Conservation (phyloP, 2,329 filamentous ascomycete genomes). For the Helotiales sp. region DNA sequence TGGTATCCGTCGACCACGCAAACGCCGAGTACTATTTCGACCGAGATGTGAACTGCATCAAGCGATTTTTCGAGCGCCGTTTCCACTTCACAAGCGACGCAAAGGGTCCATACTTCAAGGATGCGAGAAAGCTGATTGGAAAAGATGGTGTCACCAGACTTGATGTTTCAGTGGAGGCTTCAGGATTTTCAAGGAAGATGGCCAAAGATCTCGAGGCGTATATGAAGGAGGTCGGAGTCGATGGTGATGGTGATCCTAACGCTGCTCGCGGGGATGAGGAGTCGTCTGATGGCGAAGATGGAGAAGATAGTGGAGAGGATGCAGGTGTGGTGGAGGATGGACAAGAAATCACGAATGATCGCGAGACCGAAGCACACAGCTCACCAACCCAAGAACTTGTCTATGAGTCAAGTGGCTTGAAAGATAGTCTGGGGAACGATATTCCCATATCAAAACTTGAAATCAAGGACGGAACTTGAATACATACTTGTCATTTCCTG, state of each 20-base stretch:
- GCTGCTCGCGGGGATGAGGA: slow-evolving; percentile 44
- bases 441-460: slow-evolving; percentile 34
- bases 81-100: slow-evolving; percentile 87
- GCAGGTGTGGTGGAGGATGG: slow-evolving; percentile 40
- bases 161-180: slow-evolving; percentile 88
- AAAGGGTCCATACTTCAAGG: slow-evolving; percentile 82
- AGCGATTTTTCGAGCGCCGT: slow-evolving; percentile 86
- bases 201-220: slow-evolving; percentile 90
- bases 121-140: slow-evolving; percentile 76
- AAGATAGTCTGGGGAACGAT: slow-evolving; percentile 22
- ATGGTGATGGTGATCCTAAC: slow-evolving; percentile 47
- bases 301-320: slow-evolving; percentile 39
- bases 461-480: slow-evolving; percentile 42
- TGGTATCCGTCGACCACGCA: slow-evolving; percentile 91
- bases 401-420: slow-evolving; percentile 7
- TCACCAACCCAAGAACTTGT: slow-evolving; percentile 1
- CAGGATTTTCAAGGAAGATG: slow-evolving; percentile 97
- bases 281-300: slow-evolving; percentile 45
- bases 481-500: background rate
- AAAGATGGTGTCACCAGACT: slow-evolving; percentile 70
- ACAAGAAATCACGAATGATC: background rate
- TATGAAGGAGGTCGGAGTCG: slow-evolving; percentile 73
- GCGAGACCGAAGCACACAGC: background rate
- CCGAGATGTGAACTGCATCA: slow-evolving; percentile 92
- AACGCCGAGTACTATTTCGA: slow-evolving; percentile 99